phyloP scores from a whole-genome alignment of 2,329 filamentous ascomycete genomes.

The Pezicula rhizophila region DNA sequence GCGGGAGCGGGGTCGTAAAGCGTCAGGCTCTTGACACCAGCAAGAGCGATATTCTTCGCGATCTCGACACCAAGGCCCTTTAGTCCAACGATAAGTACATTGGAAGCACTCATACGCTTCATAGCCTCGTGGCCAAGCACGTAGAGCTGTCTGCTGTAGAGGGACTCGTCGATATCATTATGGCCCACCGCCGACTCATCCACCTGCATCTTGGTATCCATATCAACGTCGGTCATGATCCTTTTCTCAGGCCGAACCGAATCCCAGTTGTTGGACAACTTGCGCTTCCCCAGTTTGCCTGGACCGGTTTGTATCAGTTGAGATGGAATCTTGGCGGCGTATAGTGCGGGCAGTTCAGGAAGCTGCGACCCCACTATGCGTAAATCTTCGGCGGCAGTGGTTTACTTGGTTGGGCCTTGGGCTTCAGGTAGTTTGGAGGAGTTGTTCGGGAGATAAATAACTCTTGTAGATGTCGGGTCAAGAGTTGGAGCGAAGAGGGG shows the following conservation, averaged over 20 bases:
- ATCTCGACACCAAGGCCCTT: constrained; percentile 96
- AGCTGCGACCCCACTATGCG: constrained; percentile 5
- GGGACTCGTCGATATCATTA: constrained; percentile 64
- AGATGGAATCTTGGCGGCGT: constrained; percentile 26
- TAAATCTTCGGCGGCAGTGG: no score
- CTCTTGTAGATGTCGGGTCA: no score
- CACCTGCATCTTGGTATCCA: constrained; percentile 60
- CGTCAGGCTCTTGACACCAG: constrained; percentile 94
- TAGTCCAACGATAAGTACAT: constrained; percentile 85
- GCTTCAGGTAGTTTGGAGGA: no score
- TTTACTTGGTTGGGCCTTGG: no score
- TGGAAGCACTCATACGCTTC: constrained; percentile 98
- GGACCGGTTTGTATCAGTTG: constrained; percentile 16
- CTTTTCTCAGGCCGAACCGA: constrained; percentile 50
- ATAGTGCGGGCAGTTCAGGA: constrained; percentile 13
- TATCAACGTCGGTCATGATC: constrained; percentile 57
- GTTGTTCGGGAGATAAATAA: no score
- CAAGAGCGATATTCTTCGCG: constrained; percentile 96
- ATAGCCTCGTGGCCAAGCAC: constrained; percentile 75
- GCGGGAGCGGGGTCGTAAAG: constrained; percentile 85
- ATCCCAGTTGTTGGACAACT: constrained; percentile 53
- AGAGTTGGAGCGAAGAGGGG: background rate
- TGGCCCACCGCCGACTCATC: constrained; percentile 51
- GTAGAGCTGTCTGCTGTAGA: constrained; percentile 70
- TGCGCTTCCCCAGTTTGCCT: constrained; percentile 61